Evolutionary conservation across 129 eudicot genomes (phyloP).

Genomic region (Deinandra increscens): DNA sequence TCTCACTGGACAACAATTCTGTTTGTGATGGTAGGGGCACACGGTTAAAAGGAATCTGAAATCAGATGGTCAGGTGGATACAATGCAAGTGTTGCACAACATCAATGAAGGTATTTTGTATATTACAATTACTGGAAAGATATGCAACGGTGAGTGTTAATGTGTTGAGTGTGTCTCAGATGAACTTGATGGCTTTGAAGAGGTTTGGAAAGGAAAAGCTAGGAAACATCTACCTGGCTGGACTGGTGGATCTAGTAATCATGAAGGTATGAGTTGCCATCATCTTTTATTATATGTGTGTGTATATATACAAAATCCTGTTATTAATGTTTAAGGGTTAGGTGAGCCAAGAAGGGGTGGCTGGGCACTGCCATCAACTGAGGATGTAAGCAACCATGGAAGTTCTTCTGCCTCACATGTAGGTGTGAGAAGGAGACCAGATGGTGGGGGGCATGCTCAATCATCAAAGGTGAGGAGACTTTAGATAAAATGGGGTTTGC

Average conservation of each 20-base stretch:
- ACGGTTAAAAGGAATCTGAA: conserved; percentile 69
- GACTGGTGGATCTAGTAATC: conserved; percentile 40
- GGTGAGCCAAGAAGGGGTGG: conserved; percentile 49
- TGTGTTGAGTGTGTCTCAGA: conserved; percentile 35
- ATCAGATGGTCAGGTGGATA: conserved; percentile 79
- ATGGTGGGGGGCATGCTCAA: conserved; percentile 20
- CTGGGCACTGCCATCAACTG: conserved; percentile 72
- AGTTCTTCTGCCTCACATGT: neutral
- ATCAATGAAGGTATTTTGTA: conserved; percentile 57
- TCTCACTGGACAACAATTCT: neutral
- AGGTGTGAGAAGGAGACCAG: conserved; percentile 37
- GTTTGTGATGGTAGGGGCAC: conserved; percentile 61
- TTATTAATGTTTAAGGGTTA: conserved; percentile 14
- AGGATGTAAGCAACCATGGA: conserved; percentile 5
- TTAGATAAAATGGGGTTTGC: neutral
- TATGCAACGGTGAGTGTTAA: neutral
- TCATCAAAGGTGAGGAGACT: conserved; percentile 26
- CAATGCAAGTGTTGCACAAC: conserved; percentile 87
- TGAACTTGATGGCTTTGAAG: conserved; percentile 76
- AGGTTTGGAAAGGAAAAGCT: conserved; percentile 80
- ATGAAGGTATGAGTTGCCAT: conserved; percentile 25
- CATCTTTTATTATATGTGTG: neutral
- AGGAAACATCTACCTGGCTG: conserved; percentile 63
- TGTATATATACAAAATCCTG: neutral
- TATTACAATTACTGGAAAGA: neutral